A percentile compares a stretch with the other conserved stretches of the same genome.
Conservation (phyloP, 2,329 filamentous ascomycete species). For the Rhynchosporium secalis region DNA sequence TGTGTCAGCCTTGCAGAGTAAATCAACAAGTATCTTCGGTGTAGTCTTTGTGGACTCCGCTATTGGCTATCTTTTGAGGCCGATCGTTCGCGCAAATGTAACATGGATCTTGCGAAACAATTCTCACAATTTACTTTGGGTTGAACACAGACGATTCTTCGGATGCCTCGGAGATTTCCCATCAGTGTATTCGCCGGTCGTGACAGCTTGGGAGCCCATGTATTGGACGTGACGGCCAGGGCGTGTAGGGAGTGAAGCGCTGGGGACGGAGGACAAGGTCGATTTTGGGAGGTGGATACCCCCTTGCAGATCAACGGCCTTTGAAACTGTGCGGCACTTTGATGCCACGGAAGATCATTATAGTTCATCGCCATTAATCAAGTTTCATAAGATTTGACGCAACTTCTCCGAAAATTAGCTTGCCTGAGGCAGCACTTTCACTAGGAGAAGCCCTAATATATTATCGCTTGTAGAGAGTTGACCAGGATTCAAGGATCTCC, state of each 20-base stretch:
- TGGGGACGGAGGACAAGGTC: conserved; percentile 16
- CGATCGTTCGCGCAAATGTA: conserved; percentile 6
- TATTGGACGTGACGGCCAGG: conserved; percentile 6
- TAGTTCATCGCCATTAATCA: conserved; percentile 5
- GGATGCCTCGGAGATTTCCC: conserved; percentile 22
- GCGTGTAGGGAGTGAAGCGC: conserved; percentile 9
- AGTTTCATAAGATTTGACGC: conserved; percentile 6
- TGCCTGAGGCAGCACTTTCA: conserved; percentile 5
- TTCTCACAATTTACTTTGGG: background rate
- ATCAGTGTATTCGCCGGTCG: conserved; percentile 8
- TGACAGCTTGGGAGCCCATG: conserved; percentile 1
- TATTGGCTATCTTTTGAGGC: background rate
- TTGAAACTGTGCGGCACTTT: conserved; percentile 8
- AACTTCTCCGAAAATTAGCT: background rate
- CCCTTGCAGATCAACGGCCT: background rate
- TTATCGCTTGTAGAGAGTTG: background rate
- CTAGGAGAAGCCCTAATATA: conserved; percentile 12
- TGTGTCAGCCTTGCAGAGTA: conserved; percentile 9
- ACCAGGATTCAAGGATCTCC: conserved; percentile 1
- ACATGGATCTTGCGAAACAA: conserved; percentile 2
- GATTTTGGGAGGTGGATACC: conserved; percentile 17
- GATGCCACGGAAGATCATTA: conserved; percentile 9
- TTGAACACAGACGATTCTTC: conserved; percentile 6
- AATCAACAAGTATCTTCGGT: conserved; percentile 18
- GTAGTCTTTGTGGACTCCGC: conserved; percentile 17